phyloP scores from a whole-genome alignment of 2,329 filamentous ascomycete species.

The Coleophoma cylindrospora region DNA sequence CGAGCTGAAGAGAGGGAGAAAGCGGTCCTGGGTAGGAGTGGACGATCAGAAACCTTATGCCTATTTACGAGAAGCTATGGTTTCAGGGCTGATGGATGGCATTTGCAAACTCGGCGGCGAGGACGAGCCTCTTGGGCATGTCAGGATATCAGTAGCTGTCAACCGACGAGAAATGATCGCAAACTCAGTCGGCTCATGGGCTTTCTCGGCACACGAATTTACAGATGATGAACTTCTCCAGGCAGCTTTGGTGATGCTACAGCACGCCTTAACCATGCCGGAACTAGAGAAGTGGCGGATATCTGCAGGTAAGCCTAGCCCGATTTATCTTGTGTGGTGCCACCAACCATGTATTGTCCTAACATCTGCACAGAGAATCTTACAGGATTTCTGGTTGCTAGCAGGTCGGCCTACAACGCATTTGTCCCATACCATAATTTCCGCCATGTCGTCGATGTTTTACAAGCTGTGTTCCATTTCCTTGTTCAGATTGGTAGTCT shows the following conservation, averaged over 20 bases:
- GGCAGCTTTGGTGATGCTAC: constrained; percentile 81
- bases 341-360: constrained; percentile 26
- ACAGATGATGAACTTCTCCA: constrained; percentile 86
- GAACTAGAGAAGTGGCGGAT: constrained; percentile 79
- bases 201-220: constrained; percentile 86
- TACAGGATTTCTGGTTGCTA: constrained; percentile 79
- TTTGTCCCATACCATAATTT: constrained; percentile 99
- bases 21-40: constrained; percentile 88
- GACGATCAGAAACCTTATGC: constrained; percentile 82
- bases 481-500: constrained; percentile 74
- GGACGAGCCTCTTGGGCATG: constrained; percentile 57
- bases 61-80: constrained; percentile 89
- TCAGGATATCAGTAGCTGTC: constrained; percentile 62
- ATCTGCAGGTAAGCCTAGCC: constrained; percentile 57
- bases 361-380: constrained; percentile 62
- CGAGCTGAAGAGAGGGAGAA: constrained; percentile 69
- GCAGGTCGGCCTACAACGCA: constrained; percentile 89
- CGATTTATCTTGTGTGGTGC: constrained; percentile 19
- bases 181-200: constrained; percentile 66
- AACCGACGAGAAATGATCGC: constrained; percentile 64
- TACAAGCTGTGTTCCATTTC: constrained; percentile 91
- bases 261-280: constrained; percentile 78
- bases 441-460: constrained; percentile 90
- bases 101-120: constrained; percentile 68
- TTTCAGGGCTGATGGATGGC: constrained; percentile 81